Conservation (phyloP, 1,284 basidiomycete species). For the Ustilago esculenta region DNA sequence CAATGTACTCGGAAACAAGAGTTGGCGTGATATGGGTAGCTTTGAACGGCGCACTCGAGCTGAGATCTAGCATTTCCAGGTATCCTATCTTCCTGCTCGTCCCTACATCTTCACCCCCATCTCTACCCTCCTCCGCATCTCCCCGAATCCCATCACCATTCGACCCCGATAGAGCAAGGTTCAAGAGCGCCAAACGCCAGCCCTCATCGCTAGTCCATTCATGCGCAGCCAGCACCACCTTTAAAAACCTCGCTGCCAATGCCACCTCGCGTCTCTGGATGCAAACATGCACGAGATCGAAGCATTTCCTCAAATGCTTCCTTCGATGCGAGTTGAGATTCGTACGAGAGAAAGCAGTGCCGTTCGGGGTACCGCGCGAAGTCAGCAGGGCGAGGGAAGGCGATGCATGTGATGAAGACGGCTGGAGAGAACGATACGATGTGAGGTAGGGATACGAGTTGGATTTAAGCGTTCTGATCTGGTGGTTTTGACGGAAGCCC, state of each 20-base stretch:
- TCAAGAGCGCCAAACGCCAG: conserved; percentile 6
- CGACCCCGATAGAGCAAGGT: not conserved
- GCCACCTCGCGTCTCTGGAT: conserved; percentile 10
- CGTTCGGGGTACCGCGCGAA: not conserved
- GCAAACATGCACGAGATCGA: conserved; percentile 19
- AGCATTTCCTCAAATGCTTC: conserved; percentile 22
- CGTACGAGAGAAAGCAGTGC: conserved; percentile 1
- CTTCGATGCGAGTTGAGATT: conserved; percentile 15
- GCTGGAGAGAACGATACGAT: conserved; percentile 15
- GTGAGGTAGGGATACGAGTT: conserved; percentile 23
- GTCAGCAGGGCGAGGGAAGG: conserved; percentile 16
- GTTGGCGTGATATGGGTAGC: conserved; percentile 4
- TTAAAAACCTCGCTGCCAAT: conserved; percentile 15
- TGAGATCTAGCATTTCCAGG: conserved; percentile 13
- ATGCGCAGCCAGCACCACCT: conserved; percentile 20
- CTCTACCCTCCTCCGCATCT: not conserved
- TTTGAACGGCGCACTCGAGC: conserved; percentile 17
- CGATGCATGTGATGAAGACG: conserved; percentile 16
- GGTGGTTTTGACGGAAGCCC: conserved; percentile 21
- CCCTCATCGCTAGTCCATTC: conserved; percentile 26
- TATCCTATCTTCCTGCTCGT: conserved; percentile 4
- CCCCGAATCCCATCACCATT: too few relatives aligned
- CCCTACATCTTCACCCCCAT: not conserved
- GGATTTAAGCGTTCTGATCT: conserved; percentile 29
- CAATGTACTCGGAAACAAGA: conserved; percentile 25